Evolutionary conservation across 129 eudicot genomes (phyloP).

Genomic region (Pseudognaphalium luteoalbum): DNA sequence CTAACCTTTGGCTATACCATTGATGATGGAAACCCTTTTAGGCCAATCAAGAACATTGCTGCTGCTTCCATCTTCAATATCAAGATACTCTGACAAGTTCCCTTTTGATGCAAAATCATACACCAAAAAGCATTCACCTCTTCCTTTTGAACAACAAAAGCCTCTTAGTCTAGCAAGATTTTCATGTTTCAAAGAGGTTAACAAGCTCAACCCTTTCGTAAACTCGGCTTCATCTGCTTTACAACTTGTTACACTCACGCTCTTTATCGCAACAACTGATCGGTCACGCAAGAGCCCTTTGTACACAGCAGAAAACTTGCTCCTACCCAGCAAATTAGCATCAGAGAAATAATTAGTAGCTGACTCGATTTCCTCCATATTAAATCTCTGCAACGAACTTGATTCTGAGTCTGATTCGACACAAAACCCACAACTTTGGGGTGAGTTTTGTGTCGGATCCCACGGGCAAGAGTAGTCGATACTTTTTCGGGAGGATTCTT

Average conservation of each 20-base stretch:
- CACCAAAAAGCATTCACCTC: slow-evolving; percentile 82
- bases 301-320: slow-evolving; percentile 77
- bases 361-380: slow-evolving; percentile 88
- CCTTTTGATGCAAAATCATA: slow-evolving; percentile 81
- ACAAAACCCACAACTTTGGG: slow-evolving; percentile 28
- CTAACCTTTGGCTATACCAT: slow-evolving; percentile 81
- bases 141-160: slow-evolving; percentile 73
- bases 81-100: slow-evolving; percentile 58
- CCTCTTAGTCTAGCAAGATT: slow-evolving; percentile 70
- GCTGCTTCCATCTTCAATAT: slow-evolving; percentile 42
- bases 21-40: slow-evolving; percentile 65
- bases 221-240: slow-evolving; percentile 86
- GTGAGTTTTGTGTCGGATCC: slow-evolving; percentile 47
- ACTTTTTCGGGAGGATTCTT: slow-evolving; percentile 52
- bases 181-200: slow-evolving; percentile 70
- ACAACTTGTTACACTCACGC: slow-evolving; percentile 66
- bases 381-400: slow-evolving; percentile 44
- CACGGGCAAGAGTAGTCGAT: slow-evolving; percentile 56
- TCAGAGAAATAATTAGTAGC: slow-evolving; percentile 89
- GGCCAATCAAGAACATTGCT: slow-evolving; percentile 66
- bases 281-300: slow-evolving; percentile 74
- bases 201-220: slow-evolving; percentile 61
- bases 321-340: slow-evolving; percentile 63
- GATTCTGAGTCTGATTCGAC: slow-evolving; percentile 15
- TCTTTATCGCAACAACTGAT: slow-evolving; percentile 66